Percentiles rank a stretch among this genome's conserved stretches.
Evolutionary conservation across 2,329 filamentous ascomycete genomes (phyloP).

Genomic region (Epicoccum nigrum): DNA sequence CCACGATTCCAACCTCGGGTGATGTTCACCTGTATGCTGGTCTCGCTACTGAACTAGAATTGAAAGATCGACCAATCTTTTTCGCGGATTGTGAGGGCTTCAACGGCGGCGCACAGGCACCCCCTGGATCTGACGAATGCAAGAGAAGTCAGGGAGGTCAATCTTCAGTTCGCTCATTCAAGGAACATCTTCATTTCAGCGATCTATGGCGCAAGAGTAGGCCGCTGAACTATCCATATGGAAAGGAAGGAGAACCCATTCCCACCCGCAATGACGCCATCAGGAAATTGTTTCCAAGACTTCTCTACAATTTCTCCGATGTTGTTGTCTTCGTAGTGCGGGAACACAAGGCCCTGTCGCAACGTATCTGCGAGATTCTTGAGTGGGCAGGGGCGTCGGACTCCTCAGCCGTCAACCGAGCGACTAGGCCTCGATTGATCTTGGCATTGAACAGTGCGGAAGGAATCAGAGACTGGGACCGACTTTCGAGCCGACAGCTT

Average conservation of each 20-base stretch:
- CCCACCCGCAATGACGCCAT: neutral
- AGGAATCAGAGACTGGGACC: too few species aligned
- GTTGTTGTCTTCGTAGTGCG: neutral
- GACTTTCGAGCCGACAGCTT: too few species aligned
- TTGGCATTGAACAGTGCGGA: too few species aligned
- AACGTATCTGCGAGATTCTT: too few species aligned
- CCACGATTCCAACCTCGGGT: neutral
- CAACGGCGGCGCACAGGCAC: constrained; percentile 54
- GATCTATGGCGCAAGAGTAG: neutral
- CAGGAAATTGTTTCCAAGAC: neutral
- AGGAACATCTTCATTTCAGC: neutral
- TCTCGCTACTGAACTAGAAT: constrained; percentile 12
- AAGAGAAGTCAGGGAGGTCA: too few species aligned
- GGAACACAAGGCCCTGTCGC: too few species aligned
- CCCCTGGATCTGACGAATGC: constrained; percentile 37
- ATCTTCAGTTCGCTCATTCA: neutral
- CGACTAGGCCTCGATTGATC: too few species aligned
- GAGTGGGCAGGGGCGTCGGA: too few species aligned
- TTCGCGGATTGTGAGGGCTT: constrained; percentile 61
- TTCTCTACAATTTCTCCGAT: neutral
- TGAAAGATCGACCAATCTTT: constrained; percentile 50
- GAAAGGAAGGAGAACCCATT: neutral
- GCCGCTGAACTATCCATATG: neutral
- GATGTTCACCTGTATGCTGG: neutral
- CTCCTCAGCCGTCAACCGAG: too few species aligned